Evolutionary conservation across 2,329 filamentous ascomycete species (phyloP).

Genomic region (Elsinoe perseae): DNA sequence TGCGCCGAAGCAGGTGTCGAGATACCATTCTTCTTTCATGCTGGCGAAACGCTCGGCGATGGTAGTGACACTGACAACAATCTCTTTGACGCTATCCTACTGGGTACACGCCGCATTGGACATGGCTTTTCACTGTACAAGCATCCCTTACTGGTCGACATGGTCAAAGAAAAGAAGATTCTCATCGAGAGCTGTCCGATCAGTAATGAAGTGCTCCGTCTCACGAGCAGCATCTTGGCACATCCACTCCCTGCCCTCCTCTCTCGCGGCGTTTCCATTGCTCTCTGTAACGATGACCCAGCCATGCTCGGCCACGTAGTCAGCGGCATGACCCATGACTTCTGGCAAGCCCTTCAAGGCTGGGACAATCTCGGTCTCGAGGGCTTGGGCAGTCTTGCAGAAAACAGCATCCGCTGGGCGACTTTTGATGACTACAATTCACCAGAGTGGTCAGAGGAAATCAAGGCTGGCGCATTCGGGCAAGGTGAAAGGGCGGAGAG

Average conservation of each 20-base stretch:
- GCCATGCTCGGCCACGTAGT: conserved; percentile 77
- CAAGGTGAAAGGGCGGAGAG: conserved; percentile 61
- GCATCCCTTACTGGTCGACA: conserved; percentile 79
- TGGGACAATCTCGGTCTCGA: conserved; percentile 87
- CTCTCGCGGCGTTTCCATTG: conserved; percentile 73
- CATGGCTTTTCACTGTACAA: conserved; percentile 85
- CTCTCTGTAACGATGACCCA: conserved; percentile 84
- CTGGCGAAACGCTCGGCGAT: conserved; percentile 77
- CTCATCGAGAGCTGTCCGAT: conserved; percentile 86
- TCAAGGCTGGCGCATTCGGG: conserved; percentile 68
- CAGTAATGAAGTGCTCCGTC: conserved; percentile 76
- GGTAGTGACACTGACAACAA: conserved; percentile 72
- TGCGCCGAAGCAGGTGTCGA: conserved; percentile 70
- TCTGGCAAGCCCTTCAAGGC: conserved; percentile 86
- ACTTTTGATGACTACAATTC: conserved; percentile 72
- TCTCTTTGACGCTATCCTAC: conserved; percentile 78
- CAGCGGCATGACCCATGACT: conserved; percentile 81
- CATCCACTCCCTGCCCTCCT: conserved; percentile 79
- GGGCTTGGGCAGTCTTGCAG: conserved; percentile 75
- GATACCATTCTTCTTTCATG: conserved; percentile 93
- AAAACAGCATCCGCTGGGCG: conserved; percentile 88
- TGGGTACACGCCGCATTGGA: conserved; percentile 82
- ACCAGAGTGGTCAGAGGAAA: conserved; percentile 62
- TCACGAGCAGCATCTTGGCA: conserved; percentile 66
- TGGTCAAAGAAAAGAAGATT: conserved; percentile 82